A percentile compares a stretch with the other conserved stretches of the same genome.
These are phyloP conservation scores for Sporothrix protearum DNA, from an alignment of 2,329 filamentous ascomycete genomes.

Conservation along the genomic window DNA sequence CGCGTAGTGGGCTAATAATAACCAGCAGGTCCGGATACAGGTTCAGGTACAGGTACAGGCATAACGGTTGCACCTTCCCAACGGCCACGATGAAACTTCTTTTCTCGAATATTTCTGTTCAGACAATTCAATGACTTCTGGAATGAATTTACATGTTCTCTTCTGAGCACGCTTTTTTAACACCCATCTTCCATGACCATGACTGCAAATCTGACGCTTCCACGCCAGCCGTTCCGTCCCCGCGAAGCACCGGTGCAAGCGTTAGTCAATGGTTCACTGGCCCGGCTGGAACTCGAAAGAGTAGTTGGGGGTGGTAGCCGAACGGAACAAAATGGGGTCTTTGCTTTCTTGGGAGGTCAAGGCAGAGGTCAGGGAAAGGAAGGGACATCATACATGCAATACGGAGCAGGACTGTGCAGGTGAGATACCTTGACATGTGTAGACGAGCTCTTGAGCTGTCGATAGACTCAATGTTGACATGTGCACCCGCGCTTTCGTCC, in stretches of 20 bases:
- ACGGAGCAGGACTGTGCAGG: background rate
- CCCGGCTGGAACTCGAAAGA: background rate
- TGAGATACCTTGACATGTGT: background rate
- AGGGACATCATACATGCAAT: background rate
- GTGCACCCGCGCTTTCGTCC: background rate
- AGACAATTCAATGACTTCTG: background rate
- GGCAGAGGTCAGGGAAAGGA: background rate
- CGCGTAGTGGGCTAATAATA: conserved; percentile 17
- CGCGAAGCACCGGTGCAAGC: background rate
- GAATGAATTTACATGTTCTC: background rate
- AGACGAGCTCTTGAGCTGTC: background rate
- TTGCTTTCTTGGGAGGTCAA: background rate
- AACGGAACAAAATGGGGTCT: conserved; percentile 13
- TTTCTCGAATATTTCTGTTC: background rate
- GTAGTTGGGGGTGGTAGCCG: background rate
- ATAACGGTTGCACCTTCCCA: background rate
- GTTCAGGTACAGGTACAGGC: background rate
- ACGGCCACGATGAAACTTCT: background rate
- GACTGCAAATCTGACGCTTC: background rate
- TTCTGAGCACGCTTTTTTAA: too few species aligned
- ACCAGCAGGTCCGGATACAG: background rate
- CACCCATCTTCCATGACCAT: too few species aligned
- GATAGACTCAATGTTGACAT: background rate
- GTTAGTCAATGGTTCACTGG: conserved; percentile 6
- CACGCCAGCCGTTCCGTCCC: background rate